Base-by-base conservation (phyloP, 176 grass and related monocot species). In the Hordeum marinum region DNA sequence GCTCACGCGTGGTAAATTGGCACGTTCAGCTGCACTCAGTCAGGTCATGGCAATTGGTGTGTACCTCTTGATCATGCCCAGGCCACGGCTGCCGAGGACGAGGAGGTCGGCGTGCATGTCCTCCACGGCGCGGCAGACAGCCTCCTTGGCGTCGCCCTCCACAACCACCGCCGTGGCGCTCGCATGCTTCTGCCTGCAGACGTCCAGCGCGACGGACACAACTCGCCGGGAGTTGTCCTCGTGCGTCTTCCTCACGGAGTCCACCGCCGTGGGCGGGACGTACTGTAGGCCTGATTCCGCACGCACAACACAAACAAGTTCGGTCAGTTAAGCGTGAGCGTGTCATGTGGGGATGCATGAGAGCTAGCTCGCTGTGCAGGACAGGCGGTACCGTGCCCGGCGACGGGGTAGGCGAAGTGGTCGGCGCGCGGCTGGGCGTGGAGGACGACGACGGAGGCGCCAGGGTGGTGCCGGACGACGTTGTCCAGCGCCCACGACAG, bases 81-180 rank as follows among this genome's bases (percentile, higher is more conserved):
- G 85, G 15, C 96, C 93, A 1, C 93, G 87, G 76, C 93, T 98
- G 26, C 93, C 96, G 8, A 95, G 80, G 24, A 95, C 83, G 43
- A 95, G 91, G 20, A 98, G 91, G 54, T 93, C 91, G 1, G 85
- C 91, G 0, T 71, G 73, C 77, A 98, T 80, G 41, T 78, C 40
- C 80, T 98, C 96, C 8, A 85, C 87, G 48, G 85, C 80, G 15
- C 89, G 72, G 84, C 93, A 89, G 77, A 98, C 87, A 45, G 87
- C 85, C 63, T 94, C 93, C 87, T 94, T 98, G 6, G 96, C 72
- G 83, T 98, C 96, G 27, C 96, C 96, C 60, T 95, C 93, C 9
- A 91, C 85, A 66, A 95, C 52, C 20, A 75, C 83, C 6, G 41
- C 90, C 52, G 73, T 60, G 29, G 91, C 90, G 48, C 26, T 20